These are phyloP conservation scores for Fusarium staphyleae DNA, from an alignment of 2,329 filamentous ascomycete genomes.

Conservation along the genomic window DNA sequence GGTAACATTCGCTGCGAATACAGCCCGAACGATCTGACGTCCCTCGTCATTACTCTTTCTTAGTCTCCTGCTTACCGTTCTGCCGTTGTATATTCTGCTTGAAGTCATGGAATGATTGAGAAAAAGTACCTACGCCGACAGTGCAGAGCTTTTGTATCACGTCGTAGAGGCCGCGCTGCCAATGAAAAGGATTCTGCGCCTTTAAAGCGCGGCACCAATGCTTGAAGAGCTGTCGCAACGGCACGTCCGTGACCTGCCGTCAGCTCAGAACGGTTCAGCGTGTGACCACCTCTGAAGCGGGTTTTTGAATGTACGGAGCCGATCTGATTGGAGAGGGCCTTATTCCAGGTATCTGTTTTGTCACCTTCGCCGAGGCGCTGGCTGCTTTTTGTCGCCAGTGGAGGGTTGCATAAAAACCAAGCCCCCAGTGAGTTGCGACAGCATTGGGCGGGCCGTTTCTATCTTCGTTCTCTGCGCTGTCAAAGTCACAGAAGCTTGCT, in stretches of 20 bases:
- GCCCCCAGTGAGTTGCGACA: constrained; percentile 26
- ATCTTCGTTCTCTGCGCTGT: constrained; percentile 16
- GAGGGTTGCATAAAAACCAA: constrained; percentile 25
- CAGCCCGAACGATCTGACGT: constrained; percentile 16
- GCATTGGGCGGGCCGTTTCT: constrained; percentile 29
- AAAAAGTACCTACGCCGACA: constrained; percentile 4
- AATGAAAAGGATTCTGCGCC: constrained; percentile 33
- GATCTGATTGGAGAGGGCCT: constrained; percentile 34
- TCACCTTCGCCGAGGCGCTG: constrained; percentile 16
- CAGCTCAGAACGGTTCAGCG: constrained; percentile 40
- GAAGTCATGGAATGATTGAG: constrained; percentile 5
- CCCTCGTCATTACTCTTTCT: neutral
- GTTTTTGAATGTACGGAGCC: constrained; percentile 15
- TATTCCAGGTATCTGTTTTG: constrained; percentile 31
- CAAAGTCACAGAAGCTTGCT: constrained; percentile 16
- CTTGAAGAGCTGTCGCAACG: constrained; percentile 30
- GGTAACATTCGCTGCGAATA: constrained; percentile 4
- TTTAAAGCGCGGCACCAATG: constrained; percentile 13
- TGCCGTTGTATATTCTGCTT: neutral
- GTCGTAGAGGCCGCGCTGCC: constrained; percentile 23
- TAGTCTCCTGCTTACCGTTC: neutral
- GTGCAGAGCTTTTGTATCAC: constrained; percentile 26
- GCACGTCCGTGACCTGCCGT: constrained; percentile 34
- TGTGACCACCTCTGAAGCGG: constrained; percentile 31
- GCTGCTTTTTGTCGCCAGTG: constrained; percentile 12